phyloP scores from a whole-genome alignment of 2,329 filamentous ascomycete species.

The Fusarium dimerum region DNA sequence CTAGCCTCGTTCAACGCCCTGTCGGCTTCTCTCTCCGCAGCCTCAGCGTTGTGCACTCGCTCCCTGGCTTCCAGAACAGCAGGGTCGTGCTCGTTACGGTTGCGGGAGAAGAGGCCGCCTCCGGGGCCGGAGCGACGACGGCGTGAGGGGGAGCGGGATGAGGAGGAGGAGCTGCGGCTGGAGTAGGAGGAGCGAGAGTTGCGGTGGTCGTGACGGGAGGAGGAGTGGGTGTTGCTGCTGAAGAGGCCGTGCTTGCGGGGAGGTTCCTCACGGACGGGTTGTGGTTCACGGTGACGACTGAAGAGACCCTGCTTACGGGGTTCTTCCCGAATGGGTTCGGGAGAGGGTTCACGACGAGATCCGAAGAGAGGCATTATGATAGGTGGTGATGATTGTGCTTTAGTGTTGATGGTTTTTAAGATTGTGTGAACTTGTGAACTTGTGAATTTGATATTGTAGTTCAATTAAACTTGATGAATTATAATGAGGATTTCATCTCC shows the following conservation, averaged over 20 bases:
- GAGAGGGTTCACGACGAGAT: slow-evolving; percentile 30
- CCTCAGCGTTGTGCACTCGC: slow-evolving; percentile 62
- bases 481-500: slow-evolving; percentile 7
- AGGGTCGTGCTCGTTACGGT: slow-evolving; percentile 54
- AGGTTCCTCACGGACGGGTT: slow-evolving; percentile 31
- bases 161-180: slow-evolving; percentile 10
- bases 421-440: background rate
- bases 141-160: slow-evolving; percentile 17
- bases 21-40: slow-evolving; percentile 66
- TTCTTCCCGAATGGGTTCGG: slow-evolving; percentile 33
- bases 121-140: slow-evolving; percentile 7
- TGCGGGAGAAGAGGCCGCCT: slow-evolving; percentile 45
- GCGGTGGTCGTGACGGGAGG: slow-evolving; percentile 17
- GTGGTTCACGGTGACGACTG: slow-evolving; percentile 22
- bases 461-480: background rate
- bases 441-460: background rate
- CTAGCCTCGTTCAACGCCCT: slow-evolving; percentile 60
- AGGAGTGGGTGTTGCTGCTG: slow-evolving; percentile 29
- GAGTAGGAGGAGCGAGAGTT: slow-evolving; percentile 12
- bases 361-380: slow-evolving; percentile 3
- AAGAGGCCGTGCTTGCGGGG: slow-evolving; percentile 41
- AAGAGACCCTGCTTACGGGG: background rate
- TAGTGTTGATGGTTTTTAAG: background rate
- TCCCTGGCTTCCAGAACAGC: slow-evolving; percentile 63
- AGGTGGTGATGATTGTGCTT: slow-evolving; percentile 6